Base-by-base conservation (phyloP, 495 filamentous ascomycete species). In the Parathielavia appendiculata region DNA sequence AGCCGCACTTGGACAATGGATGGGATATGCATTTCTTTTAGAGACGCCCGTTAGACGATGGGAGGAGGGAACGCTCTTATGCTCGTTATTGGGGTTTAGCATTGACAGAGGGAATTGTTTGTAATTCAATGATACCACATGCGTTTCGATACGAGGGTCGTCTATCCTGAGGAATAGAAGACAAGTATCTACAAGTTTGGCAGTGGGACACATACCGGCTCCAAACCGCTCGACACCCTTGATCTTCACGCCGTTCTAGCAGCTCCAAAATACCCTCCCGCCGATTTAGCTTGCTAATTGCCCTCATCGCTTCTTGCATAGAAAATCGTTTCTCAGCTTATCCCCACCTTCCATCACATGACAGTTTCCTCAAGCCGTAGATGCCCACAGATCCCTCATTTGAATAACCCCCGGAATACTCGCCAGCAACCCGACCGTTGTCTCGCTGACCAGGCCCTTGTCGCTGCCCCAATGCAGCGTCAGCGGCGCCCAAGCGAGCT, bases 391-490 rank as follows among this genome's bases (percentile, higher is more conserved):
- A 63, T 85, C 85, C 59, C 83, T 69, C 60, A 95, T 79, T 69
- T 85, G 84, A 55, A 88, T 75, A 19, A 85, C 66, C 0, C 87
- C 87, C 0, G 83, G 85, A 41, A 91, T 69, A 53, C 71, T 80
- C 14, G 84, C 88, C 32, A 91, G 74, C 53, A 84, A 67, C 0
- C 85, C 88, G 38, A 95, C 75, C 52, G 71, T 72, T 36, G 71
- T 66, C 45, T 87, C 84, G 53, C 75, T 71, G 49, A 89, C 68
- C 13, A 84, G 64, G 0, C 90, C 90, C 56, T 83, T 74, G 70
- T 89, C 86, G 17, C 85, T 65, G 65, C 88, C 88, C 88, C 89
- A 96, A 75, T 96, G 92, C 30, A 95, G 68, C 41, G 81, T 83
- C 55, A 83, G 66, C 57, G 80, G 81, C 34, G 80, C 79, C 74